Base-by-base conservation (phyloP, 768 basidiomycete genomes). In the Boletus huronensis region DNA sequence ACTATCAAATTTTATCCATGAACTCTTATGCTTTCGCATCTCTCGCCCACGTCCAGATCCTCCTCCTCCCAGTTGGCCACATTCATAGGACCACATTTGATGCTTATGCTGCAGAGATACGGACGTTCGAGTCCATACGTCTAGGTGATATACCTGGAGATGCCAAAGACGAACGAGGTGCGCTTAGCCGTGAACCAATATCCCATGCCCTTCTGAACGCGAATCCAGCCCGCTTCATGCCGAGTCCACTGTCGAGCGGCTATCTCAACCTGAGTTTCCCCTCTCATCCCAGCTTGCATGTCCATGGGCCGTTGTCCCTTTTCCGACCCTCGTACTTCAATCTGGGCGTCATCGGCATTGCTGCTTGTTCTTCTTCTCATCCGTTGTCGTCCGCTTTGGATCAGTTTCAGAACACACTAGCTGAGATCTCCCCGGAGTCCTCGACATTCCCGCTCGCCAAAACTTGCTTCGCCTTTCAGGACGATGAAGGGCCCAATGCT, bases 391-490 rank as follows among this genome's bases (percentile, higher is more conserved):
- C 80, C 16, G 77, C 84, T 61, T 76, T 80, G 57, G 74, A 80
- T 28, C 82, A 91, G 58, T 92, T 93, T 65, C 81, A 87, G 60
- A 77, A 79, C 5, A 68, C 80, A 0, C 60, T 95, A 17, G 74
- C 76, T 13, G 82, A 90, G 51, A 72, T 87, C 21, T 92, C 89
- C 62, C 84, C 88, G 3, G 70, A 79, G 28, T 79, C 80, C 11
- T 81, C 80, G 13, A 77, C 87, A 36, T 91, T 84, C 66, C 93
- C 93, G 0, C 76, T 95, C 26, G 86, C 90, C 19, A 85, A 79
- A 65, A 87, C 82, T 53, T 92, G 90, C 65, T 91, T 92, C 68
- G 87, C 88, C 8, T 97, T 95, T 59, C 92, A 94, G 68, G 80
- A 80, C 32, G 84, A 82, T 35, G 69, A 72, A n/a, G 59, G 49